A percentile compares a stretch with the other conserved stretches of the same genome.
Conservation (phyloP, 306 rosid genomes). For the Prunus mume region DNA sequence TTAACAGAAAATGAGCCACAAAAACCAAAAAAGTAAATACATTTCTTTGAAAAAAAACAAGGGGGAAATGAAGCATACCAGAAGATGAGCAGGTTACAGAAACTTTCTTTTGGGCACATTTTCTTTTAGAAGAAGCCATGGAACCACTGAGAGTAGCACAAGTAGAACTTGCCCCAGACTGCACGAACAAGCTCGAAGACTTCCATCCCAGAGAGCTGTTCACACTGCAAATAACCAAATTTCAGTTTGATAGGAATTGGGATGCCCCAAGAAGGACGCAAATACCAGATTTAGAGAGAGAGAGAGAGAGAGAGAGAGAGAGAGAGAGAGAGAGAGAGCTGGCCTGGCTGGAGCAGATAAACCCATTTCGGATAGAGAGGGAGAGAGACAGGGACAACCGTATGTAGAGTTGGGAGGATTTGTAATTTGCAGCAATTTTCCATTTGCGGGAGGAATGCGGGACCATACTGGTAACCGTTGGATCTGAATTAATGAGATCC, state of each 20-base stretch:
- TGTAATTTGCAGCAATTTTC: background rate
- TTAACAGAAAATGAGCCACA: background rate
- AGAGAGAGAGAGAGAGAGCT: conserved; percentile 6
- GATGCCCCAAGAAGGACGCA: background rate
- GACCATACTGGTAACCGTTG: too few relatives aligned
- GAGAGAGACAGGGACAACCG: background rate
- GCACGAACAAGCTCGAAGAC: conserved; percentile 51
- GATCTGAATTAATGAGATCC: too few relatives aligned
- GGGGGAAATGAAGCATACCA: conserved; percentile 36
- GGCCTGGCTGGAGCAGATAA: conserved; percentile 57
- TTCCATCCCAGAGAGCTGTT: conserved; percentile 60
- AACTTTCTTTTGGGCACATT: conserved; percentile 22
- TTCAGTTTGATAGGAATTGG: background rate
- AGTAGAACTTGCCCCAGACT: conserved; percentile 19
- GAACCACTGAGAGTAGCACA: conserved; percentile 18
- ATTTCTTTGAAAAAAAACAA: background rate
- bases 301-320: background rate
- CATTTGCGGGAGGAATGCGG: too few relatives aligned
- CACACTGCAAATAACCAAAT: conserved; percentile 35
- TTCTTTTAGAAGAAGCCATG: conserved; percentile 30
- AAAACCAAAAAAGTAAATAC: background rate
- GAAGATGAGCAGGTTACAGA: conserved; percentile 56
- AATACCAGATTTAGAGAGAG: background rate
- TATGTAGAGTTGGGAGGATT: background rate
- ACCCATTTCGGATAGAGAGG: conserved; percentile 34